These are phyloP conservation scores for Emergomyces orientalis DNA, from an alignment of 2,329 filamentous ascomycete genomes.

Conservation along the genomic window DNA sequence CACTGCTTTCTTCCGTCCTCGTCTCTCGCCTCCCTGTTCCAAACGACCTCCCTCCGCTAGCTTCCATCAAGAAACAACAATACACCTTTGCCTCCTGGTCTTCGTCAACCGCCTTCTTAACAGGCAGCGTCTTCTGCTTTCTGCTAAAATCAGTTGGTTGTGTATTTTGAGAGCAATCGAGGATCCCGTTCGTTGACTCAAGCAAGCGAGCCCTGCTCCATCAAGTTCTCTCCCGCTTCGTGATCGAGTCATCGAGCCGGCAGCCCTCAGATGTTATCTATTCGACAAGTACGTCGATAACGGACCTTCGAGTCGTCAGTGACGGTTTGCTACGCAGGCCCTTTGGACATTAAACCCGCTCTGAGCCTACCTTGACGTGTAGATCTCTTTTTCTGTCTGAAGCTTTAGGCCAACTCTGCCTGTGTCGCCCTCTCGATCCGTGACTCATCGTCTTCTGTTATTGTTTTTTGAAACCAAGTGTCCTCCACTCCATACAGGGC, in stretches of 20 bases:
- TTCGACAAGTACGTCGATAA: conserved; percentile 5
- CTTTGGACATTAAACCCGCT: conserved; percentile 5
- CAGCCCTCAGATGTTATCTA: conserved; percentile 7
- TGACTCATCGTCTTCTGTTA: conserved; percentile 9
- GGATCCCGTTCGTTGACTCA: neutral
- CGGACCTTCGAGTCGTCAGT: conserved; percentile 9
- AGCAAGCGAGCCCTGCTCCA: neutral
- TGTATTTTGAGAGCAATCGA: neutral
- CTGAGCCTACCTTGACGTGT: neutral
- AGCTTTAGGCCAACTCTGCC: conserved; percentile 2
- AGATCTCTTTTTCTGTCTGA: neutral
- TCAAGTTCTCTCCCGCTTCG: neutral
- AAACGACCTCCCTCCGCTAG: neutral
- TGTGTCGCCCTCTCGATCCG: conserved; percentile 7
- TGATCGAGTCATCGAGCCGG: conserved; percentile 2
- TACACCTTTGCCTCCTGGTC: neutral
- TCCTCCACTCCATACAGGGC: neutral
- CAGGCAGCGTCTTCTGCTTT: neutral
- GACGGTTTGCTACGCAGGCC: conserved; percentile 6
- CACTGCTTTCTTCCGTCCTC: conserved; percentile 19
- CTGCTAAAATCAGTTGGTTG: neutral
- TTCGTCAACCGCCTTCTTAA: neutral
- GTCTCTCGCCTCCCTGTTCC: neutral
- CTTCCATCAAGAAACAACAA: neutral
- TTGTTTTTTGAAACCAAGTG: neutral